Evolutionary conservation across 1,284 basidiomycete genomes (phyloP), one percentile per base, ranked within the genome.

Genomic region (Ceratobasidium sp.): DNA sequence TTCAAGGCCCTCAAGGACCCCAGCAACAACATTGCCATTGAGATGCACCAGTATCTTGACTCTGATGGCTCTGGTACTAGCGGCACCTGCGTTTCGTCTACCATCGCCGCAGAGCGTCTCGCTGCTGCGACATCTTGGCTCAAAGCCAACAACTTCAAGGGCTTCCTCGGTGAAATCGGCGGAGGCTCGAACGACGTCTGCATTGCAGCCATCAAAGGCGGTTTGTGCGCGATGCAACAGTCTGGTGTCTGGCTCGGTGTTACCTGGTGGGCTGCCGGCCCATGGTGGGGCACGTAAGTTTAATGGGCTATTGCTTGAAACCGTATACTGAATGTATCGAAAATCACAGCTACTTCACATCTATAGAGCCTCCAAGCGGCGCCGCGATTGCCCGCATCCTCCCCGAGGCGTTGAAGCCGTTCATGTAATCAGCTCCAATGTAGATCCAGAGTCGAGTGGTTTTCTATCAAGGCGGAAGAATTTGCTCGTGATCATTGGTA

Each of bases 31-130:
- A 80, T 88, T 67, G 89, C 89, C 60, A 88, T 90, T 78, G 88
- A 91, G 82, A 90, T 91, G 89, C 89, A 91, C 81, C 89, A 91
- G 82, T 91, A 91, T 84, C 89, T 91, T 79, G 90, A 90, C 82
- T 88, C 87, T 64, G 90, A 91, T 81, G 86, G 88, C 79, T 90
- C 89, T 60, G 90, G 90, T 69, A 90, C 90, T 6, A 86, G 82
- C 61, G 82, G 80, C 5, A 86, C 84, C 35, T 91, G 90, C 80
- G 90, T 91, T 26, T 89, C 87, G 11, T 84, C 86, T 23, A 90
- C 89, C 33, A 90, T 91, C 80, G 89, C 88, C 76, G 86, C 86
- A 33, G 87, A 89, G 79, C 89, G 89, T 79, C 82, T 91, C 65
- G 84, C 86, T 51, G 86, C 81, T 58, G 89, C 90, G 5, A 90